Evolutionary conservation across 2,329 filamentous ascomycete genomes (phyloP).

Genomic region (Fusarium sp.): DNA sequence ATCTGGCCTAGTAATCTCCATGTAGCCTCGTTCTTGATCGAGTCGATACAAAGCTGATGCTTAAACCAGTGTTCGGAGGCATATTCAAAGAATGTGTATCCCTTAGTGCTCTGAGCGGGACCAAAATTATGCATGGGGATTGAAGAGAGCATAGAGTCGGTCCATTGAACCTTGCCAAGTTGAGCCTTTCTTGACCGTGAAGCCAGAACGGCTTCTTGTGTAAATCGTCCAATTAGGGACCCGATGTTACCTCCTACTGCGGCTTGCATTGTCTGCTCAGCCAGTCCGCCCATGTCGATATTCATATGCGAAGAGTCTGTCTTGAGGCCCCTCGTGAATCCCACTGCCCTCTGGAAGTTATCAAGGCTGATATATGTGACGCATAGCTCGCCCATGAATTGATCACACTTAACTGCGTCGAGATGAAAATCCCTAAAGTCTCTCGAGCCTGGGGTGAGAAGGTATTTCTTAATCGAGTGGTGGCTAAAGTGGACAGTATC

Average conservation of each 20-base stretch:
- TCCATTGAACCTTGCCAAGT: background rate
- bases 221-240: background rate
- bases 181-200: too few species aligned
- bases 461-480: conserved; percentile 19
- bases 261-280: background rate
- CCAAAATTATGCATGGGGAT: background rate
- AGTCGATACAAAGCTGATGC: background rate
- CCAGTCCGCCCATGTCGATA: background rate
- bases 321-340: background rate
- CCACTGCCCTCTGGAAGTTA: background rate
- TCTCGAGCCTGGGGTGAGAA: background rate
- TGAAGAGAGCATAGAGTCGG: too few species aligned
- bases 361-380: conserved; percentile 19
- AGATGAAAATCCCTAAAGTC: background rate
- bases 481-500: conserved; percentile 27
- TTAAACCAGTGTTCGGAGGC: background rate
- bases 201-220: background rate
- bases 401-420: background rate
- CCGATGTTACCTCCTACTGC: background rate
- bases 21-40: fast-evolving
- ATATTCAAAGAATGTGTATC: background rate
- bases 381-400: background rate
- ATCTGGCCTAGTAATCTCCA: conserved; percentile 2
- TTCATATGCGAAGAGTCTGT: background rate
- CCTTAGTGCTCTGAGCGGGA: background rate